Evolutionary conservation across 768 basidiomycete genomes (phyloP), one percentile per base, ranked within the genome.

Genomic region (Lentinula boryana): DNA sequence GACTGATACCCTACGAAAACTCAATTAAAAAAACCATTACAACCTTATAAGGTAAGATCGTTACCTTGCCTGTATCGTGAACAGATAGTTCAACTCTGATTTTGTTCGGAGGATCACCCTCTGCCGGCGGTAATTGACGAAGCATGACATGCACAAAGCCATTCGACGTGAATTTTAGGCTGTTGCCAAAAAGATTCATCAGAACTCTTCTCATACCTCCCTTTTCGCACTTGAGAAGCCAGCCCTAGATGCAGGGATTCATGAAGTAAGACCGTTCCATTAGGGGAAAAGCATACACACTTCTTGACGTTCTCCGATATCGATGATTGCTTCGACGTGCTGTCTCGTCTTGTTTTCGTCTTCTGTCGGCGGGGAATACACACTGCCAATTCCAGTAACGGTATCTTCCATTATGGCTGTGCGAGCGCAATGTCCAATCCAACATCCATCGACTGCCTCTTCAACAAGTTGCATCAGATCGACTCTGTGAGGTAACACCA

Each of bases 101-200:
- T 62, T 80, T 85, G 56, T 83, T 77, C 1, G 81, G 78, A 38
- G 80, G 77, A 53, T 81, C 79, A 49, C 80, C 81, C 10, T 81
- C 78, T 3, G 72, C 70, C n/a, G 75, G 74, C 6, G 88, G 84
- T 27, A 93, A 68, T 68, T 95, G 85, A 6, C 90, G 87, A 41
- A 97, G 75, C 6, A 86, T 80, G 58, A 97, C 87, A 67, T 95
- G 94, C 35, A 98, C 85, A 71, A 84, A 95, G 27, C 95, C 95
- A 68, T 87, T 80, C 89, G 83, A 78, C 33, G 94, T 96, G 71
- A 97, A 97, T 72, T 98, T 96, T 57, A 95, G 75, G 66, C 92
- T 93, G 71, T 96, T 97, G 15, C 94, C 93, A 65, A 97, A 93
- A 40, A 98, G 73, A 69, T 98, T 98, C 93, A 97, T 96, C 63